A percentile compares a stretch with the other conserved stretches of the same genome.
These are phyloP conservation scores for Platanthera zijinensis DNA, from an alignment of 106 monocot genomes.

Conservation along the genomic window DNA sequence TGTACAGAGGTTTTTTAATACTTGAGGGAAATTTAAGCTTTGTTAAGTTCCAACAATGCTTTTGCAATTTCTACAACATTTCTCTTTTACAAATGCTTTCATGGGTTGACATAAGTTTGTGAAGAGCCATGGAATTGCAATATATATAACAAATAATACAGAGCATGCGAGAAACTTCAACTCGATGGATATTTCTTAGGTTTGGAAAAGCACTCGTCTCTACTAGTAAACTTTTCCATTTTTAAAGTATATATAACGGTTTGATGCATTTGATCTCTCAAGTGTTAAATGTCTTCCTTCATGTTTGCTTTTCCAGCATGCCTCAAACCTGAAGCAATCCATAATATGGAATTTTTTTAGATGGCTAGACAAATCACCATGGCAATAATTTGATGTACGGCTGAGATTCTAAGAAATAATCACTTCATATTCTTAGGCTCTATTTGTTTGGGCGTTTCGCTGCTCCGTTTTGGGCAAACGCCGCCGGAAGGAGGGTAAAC, in stretches of 20 bases:
- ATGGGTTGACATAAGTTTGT: background rate
- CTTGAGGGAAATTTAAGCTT: background rate
- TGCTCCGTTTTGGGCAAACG: too few species aligned
- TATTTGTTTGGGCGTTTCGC: too few species aligned
- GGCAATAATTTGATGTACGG: background rate
- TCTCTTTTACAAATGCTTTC: background rate
- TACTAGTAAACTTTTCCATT: background rate
- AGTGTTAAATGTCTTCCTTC: background rate
- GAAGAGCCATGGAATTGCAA: background rate
- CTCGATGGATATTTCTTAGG: background rate
- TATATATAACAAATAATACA: background rate
- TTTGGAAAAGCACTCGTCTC: background rate
- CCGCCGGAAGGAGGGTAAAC: too few species aligned
- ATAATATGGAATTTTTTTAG: background rate
- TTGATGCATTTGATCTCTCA: background rate
- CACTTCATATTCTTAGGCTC: background rate
- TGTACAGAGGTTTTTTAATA: background rate
- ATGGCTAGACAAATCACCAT: background rate
- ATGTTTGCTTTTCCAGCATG: background rate
- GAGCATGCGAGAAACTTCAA: too few species aligned
- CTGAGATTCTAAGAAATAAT: background rate
- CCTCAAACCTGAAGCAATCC: background rate
- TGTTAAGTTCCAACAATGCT: background rate
- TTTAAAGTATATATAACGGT: background rate
- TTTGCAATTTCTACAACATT: background rate